Evolutionary conservation across 73 alveolate genomes (phyloP).

Genomic region (Paramecium caudatum): DNA sequence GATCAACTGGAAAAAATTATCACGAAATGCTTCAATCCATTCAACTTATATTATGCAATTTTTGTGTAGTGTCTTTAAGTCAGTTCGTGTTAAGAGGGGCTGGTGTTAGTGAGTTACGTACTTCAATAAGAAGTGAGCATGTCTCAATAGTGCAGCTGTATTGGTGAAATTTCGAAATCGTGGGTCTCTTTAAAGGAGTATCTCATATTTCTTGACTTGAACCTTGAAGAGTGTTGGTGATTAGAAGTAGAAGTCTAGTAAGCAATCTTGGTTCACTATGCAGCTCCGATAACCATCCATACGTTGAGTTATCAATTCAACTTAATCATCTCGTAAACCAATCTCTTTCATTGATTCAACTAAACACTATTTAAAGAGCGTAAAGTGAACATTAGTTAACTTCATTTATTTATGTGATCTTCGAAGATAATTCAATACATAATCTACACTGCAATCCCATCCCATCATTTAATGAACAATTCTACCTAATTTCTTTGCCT

Average conservation of each 20-base stretch:
- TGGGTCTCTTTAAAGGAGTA: neutral
- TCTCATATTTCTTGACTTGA: conserved; percentile 36
- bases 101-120: conserved; percentile 28
- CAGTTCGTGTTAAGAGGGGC: conserved; percentile 16
- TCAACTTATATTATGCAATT: neutral
- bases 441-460: conserved; percentile 24
- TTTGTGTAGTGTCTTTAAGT: neutral
- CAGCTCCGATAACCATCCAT: conserved; percentile 69
- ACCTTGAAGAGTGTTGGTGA: neutral
- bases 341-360: conserved; percentile 52
- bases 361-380: neutral
- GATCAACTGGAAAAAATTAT: neutral
- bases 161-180: conserved; percentile 23
- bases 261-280: conserved; percentile 33
- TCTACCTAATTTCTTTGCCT: conserved; percentile 35
- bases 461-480: conserved; percentile 29
- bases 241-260: conserved; percentile 1
- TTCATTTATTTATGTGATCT: conserved; percentile 33
- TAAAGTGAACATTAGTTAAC: conserved; percentile 36
- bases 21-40: conserved; percentile 65
- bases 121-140: conserved; percentile 28
- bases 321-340: neutral
- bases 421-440: neutral
- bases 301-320: conserved; percentile 21
- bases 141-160: neutral